Conservation (phyloP, 106 monocot genomes). For the Dendrobium nobile region DNA sequence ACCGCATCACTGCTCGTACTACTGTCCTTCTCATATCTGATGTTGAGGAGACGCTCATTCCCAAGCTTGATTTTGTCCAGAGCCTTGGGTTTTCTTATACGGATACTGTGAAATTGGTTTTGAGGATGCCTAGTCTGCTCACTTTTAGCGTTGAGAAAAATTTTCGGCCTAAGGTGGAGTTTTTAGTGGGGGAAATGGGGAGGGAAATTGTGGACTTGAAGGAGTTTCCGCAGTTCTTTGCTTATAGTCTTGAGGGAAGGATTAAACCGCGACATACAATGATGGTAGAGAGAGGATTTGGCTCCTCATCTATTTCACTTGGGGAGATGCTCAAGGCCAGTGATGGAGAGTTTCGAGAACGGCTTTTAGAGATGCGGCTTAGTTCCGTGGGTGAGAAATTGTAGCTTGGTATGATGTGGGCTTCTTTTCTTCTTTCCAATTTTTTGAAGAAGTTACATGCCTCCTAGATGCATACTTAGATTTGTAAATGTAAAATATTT, state of each 20-base stretch:
- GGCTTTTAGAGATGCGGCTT: conserved; percentile 17
- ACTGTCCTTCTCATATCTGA: conserved; percentile 59
- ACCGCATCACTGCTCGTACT: conserved; percentile 36
- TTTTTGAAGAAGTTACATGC: neutral
- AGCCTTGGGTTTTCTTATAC: conserved; percentile 36
- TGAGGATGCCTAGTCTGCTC: conserved; percentile 45
- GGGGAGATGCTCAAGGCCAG: conserved; percentile 15
- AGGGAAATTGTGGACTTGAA: conserved; percentile 43
- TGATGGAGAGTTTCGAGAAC: conserved; percentile 16
- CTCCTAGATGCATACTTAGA: neutral
- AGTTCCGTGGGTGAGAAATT: neutral
- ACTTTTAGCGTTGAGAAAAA: conserved; percentile 58
- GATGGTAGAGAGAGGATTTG: conserved; percentile 33
- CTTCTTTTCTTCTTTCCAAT: neutral
- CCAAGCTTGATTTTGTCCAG: conserved; percentile 63
- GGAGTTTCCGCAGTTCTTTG: conserved; percentile 72
- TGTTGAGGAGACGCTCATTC: conserved; percentile 66
- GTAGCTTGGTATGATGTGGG: neutral
- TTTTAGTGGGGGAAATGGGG: conserved; percentile 16
- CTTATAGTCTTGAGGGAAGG: conserved; percentile 22
- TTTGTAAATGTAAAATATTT: neutral
- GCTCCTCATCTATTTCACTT: neutral
- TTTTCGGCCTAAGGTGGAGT: conserved; percentile 62
- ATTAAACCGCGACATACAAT: conserved; percentile 29
- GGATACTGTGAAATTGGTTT: conserved; percentile 35